These are phyloP conservation scores for Geranium rotundifolium DNA, from an alignment of 345 rosid genomes.

Conservation along the genomic window DNA sequence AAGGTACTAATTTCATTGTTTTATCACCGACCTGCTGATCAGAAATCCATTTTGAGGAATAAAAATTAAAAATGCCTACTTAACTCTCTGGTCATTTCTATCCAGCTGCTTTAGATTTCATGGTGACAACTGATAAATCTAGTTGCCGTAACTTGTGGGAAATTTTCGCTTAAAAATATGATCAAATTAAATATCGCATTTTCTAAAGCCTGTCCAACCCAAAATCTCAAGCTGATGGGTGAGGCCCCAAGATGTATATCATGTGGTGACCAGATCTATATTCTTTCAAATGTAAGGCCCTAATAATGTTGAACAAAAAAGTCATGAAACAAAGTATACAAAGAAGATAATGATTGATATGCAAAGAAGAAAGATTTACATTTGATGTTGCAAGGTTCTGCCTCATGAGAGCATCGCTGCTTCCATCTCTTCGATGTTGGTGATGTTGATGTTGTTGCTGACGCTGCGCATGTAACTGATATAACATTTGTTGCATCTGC, in stretches of 20 bases:
- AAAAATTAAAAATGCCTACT: too few species aligned
- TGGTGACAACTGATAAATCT: too few species aligned
- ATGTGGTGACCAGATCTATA: conserved; percentile 30
- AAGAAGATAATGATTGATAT: too few species aligned
- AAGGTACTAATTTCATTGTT: background rate
- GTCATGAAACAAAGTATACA: too few species aligned
- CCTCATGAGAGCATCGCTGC: conserved; percentile 36
- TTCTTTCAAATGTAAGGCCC: background rate
- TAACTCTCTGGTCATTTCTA: too few species aligned
- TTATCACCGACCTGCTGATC: too few species aligned
- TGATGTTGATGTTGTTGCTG: conserved; percentile 11
- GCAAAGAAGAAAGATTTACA: conserved; percentile 31
- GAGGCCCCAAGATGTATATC: conserved; percentile 36
- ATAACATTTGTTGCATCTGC: conserved; percentile 23
- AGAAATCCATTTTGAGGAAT: too few species aligned
- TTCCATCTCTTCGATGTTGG: conserved; percentile 16
- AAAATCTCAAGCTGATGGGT: conserved; percentile 1
- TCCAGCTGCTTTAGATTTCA: background rate
- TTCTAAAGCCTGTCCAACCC: conserved; percentile 24
- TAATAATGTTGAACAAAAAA: background rate
- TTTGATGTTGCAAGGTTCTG: conserved; percentile 25
- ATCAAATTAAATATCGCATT: conserved; percentile 10
- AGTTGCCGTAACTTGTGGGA: too few species aligned
- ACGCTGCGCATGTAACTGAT: conserved; percentile 14
- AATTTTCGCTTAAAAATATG: conserved; percentile 12